A percentile compares a stretch with the other conserved stretches of the same genome.
These are phyloP conservation scores for Talaromyces sp. DNA, from an alignment of 2,329 filamentous ascomycete genomes.

Conservation along the genomic window DNA sequence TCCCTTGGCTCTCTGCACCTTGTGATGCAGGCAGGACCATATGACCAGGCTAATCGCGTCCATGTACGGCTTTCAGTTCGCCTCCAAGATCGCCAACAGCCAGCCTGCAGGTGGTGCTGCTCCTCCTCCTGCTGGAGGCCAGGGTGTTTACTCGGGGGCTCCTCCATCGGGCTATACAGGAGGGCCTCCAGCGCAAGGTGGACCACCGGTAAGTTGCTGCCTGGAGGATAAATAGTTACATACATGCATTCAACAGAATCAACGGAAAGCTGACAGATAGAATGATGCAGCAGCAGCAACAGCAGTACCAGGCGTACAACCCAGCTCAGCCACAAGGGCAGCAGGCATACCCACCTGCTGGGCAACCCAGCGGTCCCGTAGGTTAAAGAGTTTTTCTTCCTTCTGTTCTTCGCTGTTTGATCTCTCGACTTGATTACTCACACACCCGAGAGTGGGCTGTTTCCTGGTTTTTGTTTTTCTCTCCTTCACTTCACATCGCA, in stretches of 20 bases:
- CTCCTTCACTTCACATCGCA: not conserved
- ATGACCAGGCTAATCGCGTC: not conserved
- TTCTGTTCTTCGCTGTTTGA: not conserved
- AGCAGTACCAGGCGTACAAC: constrained; percentile 51
- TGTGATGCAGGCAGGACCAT: not conserved
- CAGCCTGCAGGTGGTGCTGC: constrained; percentile 20
- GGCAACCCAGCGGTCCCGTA: constrained; percentile 26
- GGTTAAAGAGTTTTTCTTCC: constrained; percentile 19
- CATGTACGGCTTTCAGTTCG: constrained; percentile 21
- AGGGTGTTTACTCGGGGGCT: constrained; percentile 26
- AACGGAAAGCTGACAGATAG: not conserved
- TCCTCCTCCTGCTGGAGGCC: constrained; percentile 7
- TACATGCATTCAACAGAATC: not conserved
- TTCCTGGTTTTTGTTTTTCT: not conserved
- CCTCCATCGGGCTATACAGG: constrained; percentile 33
- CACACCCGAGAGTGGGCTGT: not conserved
- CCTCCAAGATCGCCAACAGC: constrained; percentile 34
- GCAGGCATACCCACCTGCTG: constrained; percentile 5
- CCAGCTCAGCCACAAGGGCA: constrained; percentile 24
- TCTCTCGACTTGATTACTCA: not conserved
- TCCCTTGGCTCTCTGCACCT: not conserved
- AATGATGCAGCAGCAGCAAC: constrained; percentile 14
- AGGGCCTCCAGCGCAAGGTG: constrained; percentile 26
- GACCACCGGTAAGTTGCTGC: constrained; percentile 42
- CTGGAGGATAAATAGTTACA: not conserved